These are phyloP conservation scores for Cutaneotrichosporon cyanovorans DNA, from an alignment of 1,284 basidiomycete genomes.

Conservation along the genomic window DNA sequence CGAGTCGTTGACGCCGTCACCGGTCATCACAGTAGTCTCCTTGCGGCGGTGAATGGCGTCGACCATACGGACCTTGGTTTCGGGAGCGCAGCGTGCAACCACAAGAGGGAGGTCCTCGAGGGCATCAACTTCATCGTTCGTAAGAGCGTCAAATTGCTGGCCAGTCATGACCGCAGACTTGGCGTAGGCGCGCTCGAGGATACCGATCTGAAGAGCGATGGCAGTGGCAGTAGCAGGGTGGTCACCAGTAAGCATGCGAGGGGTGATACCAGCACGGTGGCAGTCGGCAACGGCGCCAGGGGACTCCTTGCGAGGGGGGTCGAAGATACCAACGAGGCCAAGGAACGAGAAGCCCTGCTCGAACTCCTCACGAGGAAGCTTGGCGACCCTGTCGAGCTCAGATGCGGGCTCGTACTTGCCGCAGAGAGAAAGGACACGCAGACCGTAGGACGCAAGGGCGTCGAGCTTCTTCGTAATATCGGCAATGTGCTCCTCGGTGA, in stretches of 20 bases:
- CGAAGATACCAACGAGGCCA: conserved; percentile 59
- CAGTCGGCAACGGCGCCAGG: conserved; percentile 57
- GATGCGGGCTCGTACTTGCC: conserved; percentile 45
- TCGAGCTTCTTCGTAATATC: conserved; percentile 50
- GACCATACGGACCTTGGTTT: conserved; percentile 55
- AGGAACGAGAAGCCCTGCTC: conserved; percentile 57
- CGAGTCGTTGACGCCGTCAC: conserved; percentile 55
- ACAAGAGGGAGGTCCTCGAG: conserved; percentile 54
- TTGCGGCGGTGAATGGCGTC: conserved; percentile 53
- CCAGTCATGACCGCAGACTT: conserved; percentile 50
- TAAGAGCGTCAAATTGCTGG: conserved; percentile 57
- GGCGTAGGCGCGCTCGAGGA: conserved; percentile 48
- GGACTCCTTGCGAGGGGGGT: conserved; percentile 61
- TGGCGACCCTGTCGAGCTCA: conserved; percentile 38
- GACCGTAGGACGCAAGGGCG: conserved; percentile 55
- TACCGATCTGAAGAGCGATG: conserved; percentile 51
- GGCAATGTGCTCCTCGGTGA: conserved; percentile 36
- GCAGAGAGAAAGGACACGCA: conserved; percentile 49
- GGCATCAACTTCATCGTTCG: conserved; percentile 56
- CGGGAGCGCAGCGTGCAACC: conserved; percentile 54
- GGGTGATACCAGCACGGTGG: conserved; percentile 58
- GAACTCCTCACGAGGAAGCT: conserved; percentile 50
- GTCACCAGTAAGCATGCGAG: conserved; percentile 57
- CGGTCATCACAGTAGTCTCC: conserved; percentile 47
- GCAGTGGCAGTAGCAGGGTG: conserved; percentile 50